Conservation (phyloP, 179 eudicot species). For the Beta corolliflora region DNA sequence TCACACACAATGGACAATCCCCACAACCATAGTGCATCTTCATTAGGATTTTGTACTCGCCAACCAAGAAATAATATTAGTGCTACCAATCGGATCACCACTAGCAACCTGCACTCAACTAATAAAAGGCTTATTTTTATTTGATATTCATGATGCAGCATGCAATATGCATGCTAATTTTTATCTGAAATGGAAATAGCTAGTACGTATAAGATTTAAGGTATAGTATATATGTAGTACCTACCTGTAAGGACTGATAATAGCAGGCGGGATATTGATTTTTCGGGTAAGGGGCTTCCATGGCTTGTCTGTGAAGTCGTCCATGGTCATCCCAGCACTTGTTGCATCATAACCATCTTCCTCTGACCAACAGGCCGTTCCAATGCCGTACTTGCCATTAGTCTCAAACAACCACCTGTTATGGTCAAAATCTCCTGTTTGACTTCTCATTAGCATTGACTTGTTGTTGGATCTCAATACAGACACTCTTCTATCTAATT, state of each 20-base stretch:
- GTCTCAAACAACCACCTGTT: slow-evolving; percentile 90
- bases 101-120: slow-evolving; percentile 51
- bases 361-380: slow-evolving; percentile 84
- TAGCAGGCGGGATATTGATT: slow-evolving; percentile 48
- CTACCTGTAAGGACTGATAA: slow-evolving; percentile 94
- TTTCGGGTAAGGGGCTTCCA: slow-evolving; percentile 97
- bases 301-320: slow-evolving; percentile 84
- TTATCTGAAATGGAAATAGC: no score
- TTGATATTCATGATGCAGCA: background rate
- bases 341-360: slow-evolving; percentile 51
- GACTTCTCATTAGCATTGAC: slow-evolving; percentile 78
- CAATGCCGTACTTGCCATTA: slow-evolving; percentile 85
- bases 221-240: background rate
- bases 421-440: slow-evolving; percentile 83
- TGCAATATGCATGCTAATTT: no score
- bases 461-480: slow-evolving; percentile 55
- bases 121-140: slow-evolving; percentile 28
- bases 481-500: slow-evolving; percentile 65
- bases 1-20: slow-evolving; percentile 65
- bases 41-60: slow-evolving; percentile 63
- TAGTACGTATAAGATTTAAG: no score
- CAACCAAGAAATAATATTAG: slow-evolving; percentile 52
- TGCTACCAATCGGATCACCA: slow-evolving; percentile 51
- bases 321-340: slow-evolving; percentile 53
- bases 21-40: slow-evolving; percentile 80